Conservation (phyloP, 768 basidiomycete species). For the Phaffia australis region DNA sequence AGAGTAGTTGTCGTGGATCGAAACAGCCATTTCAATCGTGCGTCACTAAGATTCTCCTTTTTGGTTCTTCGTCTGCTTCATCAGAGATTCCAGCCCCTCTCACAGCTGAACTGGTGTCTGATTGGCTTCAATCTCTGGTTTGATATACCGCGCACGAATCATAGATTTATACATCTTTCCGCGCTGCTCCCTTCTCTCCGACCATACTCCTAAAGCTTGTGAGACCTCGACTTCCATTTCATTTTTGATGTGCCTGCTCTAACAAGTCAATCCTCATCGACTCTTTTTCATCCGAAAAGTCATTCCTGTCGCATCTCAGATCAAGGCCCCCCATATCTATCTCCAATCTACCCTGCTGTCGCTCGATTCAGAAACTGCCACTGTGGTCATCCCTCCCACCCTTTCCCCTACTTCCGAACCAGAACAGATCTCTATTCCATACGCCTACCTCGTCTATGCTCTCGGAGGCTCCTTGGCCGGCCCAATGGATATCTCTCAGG, state of each 20-base stretch:
- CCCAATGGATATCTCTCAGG: slow-evolving; percentile 35
- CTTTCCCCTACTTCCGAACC: neutral
- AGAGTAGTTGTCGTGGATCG: slow-evolving; percentile 34
- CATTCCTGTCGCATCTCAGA: slow-evolving; percentile 35
- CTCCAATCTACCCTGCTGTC: slow-evolving; percentile 27
- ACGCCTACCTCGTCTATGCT: slow-evolving; percentile 36
- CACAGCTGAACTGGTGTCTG: neutral
- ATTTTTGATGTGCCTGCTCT: neutral
- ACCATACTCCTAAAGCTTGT: slow-evolving; percentile 31
- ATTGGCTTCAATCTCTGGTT: neutral
- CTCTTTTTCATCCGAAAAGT: neutral
- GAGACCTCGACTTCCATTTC: neutral
- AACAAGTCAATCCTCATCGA: neutral
- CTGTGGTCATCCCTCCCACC: slow-evolving; percentile 11
- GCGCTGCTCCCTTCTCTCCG: slow-evolving; percentile 33
- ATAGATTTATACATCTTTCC: slow-evolving; percentile 39
- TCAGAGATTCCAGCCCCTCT: neutral
- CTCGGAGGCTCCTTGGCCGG: slow-evolving; percentile 35
- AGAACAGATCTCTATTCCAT: slow-evolving; percentile 30
- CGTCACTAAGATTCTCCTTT: no score
- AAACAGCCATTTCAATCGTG: slow-evolving; percentile 36
- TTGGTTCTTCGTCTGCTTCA: neutral
- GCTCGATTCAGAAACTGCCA: slow-evolving; percentile 8
- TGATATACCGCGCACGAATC: neutral
- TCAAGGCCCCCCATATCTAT: slow-evolving; percentile 34